Conservation (phyloP, 257 asterid species). For the Lithospermum erythrorhizon region DNA sequence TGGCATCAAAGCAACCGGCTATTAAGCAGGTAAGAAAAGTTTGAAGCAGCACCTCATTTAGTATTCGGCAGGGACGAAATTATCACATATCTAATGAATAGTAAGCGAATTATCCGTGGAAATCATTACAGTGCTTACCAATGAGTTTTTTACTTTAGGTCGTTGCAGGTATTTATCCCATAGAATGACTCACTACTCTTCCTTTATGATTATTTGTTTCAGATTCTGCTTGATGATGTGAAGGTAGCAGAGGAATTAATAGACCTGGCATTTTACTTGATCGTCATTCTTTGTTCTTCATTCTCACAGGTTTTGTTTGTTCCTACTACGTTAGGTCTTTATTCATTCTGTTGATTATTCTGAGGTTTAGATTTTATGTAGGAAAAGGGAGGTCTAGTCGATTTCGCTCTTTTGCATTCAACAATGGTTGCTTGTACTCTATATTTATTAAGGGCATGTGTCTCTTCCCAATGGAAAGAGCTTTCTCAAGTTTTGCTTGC, state of each 20-base stretch:
- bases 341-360: no score
- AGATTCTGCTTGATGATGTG: conserved; percentile 81
- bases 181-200: not conserved
- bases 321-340: conserved; percentile 7
- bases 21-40: conserved; percentile 66
- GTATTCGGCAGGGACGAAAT: not conserved
- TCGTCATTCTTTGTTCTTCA: conserved; percentile 53
- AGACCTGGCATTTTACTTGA: conserved; percentile 70
- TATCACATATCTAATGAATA: not conserved
- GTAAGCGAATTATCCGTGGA: no score
- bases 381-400: conserved; percentile 47
- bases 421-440: conserved; percentile 88
- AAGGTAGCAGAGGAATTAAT: conserved; percentile 82
- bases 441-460: conserved; percentile 54
- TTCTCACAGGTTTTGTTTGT: conserved; percentile 52
- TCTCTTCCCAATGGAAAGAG: conserved; percentile 79
- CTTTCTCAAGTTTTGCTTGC: conserved; percentile 85
- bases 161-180: no score
- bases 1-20: conserved; percentile 80
- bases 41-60: not conserved
- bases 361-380: conserved; percentile 10
- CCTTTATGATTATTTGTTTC: conserved; percentile 17
- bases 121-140: no score
- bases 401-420: conserved; percentile 79
- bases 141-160: no score